These are phyloP conservation scores for Volutella citrinella DNA, from an alignment of 2,329 filamentous ascomycete genomes.

Conservation along the genomic window DNA sequence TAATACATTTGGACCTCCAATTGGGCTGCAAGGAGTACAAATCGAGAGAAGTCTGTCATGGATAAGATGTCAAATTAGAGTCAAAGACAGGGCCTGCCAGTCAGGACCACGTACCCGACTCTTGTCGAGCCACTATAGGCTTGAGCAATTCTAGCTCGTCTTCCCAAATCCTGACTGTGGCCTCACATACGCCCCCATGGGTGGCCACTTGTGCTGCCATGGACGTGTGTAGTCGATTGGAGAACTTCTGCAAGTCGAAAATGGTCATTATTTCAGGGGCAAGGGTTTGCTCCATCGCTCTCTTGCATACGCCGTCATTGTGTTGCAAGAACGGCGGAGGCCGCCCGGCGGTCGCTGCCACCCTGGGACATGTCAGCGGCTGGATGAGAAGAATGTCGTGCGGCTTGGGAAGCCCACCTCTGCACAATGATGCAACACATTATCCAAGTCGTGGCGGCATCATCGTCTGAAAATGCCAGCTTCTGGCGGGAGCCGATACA, in stretches of 20 bases:
- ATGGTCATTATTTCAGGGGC: constrained; percentile 41
- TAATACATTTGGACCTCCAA: constrained; percentile 55
- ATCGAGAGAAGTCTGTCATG: constrained; percentile 45
- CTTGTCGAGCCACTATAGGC: constrained; percentile 42
- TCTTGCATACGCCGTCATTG: constrained; percentile 41
- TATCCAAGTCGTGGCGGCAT: constrained; percentile 52
- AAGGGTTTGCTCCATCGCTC: constrained; percentile 37
- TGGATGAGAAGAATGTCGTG: too few species aligned
- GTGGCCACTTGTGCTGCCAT: constrained; percentile 47
- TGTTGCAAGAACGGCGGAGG: constrained; percentile 50
- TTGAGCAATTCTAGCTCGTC: constrained; percentile 50
- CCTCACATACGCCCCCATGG: constrained; percentile 43
- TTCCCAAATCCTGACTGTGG: constrained; percentile 47
- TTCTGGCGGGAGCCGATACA: constrained; percentile 41
- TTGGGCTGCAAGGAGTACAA: constrained; percentile 46
- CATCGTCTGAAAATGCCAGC: constrained; percentile 46
- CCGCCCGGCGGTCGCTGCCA: constrained; percentile 41
- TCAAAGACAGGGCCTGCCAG: too few species aligned
- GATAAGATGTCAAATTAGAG: too few species aligned
- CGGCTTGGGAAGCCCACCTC: constrained; percentile 40
- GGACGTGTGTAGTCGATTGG: constrained; percentile 46
- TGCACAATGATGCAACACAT: constrained; percentile 52
- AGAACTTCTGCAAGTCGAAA: constrained; percentile 49
- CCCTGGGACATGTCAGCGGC: constrained; percentile 13
- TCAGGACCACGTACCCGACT: too few species aligned